phyloP scores from a whole-genome alignment of 1,284 basidiomycete genomes.

The Naganishia albida region DNA sequence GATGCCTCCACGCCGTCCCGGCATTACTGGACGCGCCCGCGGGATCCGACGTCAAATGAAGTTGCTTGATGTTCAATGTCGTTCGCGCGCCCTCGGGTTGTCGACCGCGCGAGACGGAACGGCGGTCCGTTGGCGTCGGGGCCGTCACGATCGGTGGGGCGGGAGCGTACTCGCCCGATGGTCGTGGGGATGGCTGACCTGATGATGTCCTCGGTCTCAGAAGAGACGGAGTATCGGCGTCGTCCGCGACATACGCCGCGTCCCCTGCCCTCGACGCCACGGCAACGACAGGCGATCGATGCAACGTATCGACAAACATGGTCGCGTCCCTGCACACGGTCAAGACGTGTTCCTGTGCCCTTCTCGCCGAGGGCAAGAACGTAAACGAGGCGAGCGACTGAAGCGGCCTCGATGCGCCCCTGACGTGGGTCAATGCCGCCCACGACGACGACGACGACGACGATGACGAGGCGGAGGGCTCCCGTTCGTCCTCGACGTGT shows the following conservation, averaged over 20 bases:
- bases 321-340: slow-evolving; percentile 20
- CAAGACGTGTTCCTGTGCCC: slow-evolving; percentile 5
- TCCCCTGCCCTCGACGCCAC: neutral
- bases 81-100: slow-evolving; percentile 19
- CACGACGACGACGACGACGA: neutral
- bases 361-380: slow-evolving; percentile 4
- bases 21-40: slow-evolving; percentile 2
- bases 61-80: slow-evolving; percentile 24
- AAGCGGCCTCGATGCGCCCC: slow-evolving; percentile 13
- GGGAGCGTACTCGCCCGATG: no score
- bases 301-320: slow-evolving; percentile 25
- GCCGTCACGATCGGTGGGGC: neutral
- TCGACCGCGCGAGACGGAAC: slow-evolving; percentile 16
- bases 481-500: no score
- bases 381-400: slow-evolving; percentile 13
- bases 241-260: neutral
- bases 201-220: neutral
- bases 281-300: neutral
- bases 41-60: slow-evolving; percentile 2
- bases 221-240: neutral
- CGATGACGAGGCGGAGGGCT: slow-evolving; percentile 3
- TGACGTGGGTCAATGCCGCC: slow-evolving; percentile 18
- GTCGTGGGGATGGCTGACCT: no score
- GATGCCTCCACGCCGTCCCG: slow-evolving; percentile 26
- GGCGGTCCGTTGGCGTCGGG: slow-evolving; percentile 2